Percentiles rank a stretch among this genome's conserved stretches.
phyloP scores from a whole-genome alignment of 768 basidiomycete species.

The Gymnopilus dilepis region DNA sequence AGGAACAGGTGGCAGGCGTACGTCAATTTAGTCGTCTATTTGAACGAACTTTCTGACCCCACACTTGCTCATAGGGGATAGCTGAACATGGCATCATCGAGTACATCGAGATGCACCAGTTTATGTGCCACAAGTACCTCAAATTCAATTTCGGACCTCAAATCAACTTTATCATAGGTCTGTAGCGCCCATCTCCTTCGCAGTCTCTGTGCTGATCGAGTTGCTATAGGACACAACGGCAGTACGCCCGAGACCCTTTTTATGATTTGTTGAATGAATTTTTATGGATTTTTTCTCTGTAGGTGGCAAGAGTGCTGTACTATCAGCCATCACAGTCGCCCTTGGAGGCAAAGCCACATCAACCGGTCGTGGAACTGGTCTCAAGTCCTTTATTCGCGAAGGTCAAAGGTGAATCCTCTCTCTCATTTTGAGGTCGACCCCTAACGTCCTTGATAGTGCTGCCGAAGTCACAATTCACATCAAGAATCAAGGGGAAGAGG shows the following conservation, averaged over 20 bases:
- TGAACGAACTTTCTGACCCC: background rate
- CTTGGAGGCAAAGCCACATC: slow-evolving; percentile 92
- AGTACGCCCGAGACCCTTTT: slow-evolving; percentile 54
- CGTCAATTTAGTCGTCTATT: slow-evolving; percentile 26
- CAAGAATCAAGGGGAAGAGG: slow-evolving; percentile 91
- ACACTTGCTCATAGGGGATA: slow-evolving; percentile 53
- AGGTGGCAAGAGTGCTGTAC: slow-evolving; percentile 96
- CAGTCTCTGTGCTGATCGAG: background rate
- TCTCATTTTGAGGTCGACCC: background rate
- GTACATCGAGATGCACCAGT: slow-evolving; percentile 84
- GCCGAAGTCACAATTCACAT: slow-evolving; percentile 81
- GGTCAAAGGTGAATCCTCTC: slow-evolving; percentile 67
- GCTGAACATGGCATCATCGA: slow-evolving; percentile 92
- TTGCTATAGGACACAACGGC: slow-evolving; percentile 80
- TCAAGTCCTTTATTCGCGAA: slow-evolving; percentile 86
- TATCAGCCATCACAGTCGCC: slow-evolving; percentile 92
- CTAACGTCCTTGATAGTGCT: slow-evolving; percentile 43
- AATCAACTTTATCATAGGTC: slow-evolving; percentile 97
- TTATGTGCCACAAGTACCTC: slow-evolving; percentile 93
- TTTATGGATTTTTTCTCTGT: background rate
- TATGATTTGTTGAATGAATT: background rate
- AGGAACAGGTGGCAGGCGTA: slow-evolving; percentile 50
- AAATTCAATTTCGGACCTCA: slow-evolving; percentile 88
- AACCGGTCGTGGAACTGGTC: slow-evolving; percentile 86
- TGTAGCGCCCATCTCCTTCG: slow-evolving; percentile 21